Conservation (phyloP, 148 eudicot species). For the Pouteria glomerata region DNA sequence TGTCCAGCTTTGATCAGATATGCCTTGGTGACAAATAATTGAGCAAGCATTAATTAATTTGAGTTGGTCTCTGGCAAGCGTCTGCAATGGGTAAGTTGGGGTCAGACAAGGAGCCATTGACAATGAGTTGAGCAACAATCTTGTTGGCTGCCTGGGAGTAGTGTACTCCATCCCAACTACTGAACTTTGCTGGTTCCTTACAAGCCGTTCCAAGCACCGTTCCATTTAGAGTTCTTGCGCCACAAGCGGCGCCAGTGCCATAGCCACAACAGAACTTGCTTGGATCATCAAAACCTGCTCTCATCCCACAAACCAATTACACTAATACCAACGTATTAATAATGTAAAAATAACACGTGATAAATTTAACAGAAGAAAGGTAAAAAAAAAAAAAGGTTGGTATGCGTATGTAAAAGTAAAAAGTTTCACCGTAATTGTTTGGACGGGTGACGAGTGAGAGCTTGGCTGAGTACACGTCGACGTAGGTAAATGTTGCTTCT, state of each 20-base stretch:
- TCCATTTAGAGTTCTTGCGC: slow-evolving; percentile 6
- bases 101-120: slow-evolving; percentile 27
- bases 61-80: too few relatives aligned
- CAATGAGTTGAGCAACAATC: slow-evolving; percentile 19
- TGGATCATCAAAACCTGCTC: slow-evolving; percentile 34
- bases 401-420: too few relatives aligned
- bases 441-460: too few relatives aligned
- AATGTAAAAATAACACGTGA: too few relatives aligned
- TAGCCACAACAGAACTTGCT: slow-evolving; percentile 23
- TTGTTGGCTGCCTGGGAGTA: slow-evolving; percentile 39
- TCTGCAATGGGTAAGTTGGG: slow-evolving; percentile 18
- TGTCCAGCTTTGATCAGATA: too few relatives aligned
- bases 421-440: too few relatives aligned
- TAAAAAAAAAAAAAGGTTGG: too few relatives aligned
- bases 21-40: too few relatives aligned
- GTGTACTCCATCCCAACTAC: slow-evolving; percentile 47
- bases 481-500: slow-evolving; percentile 16
- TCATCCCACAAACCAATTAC: too few relatives aligned
- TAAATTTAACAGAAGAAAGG: too few relatives aligned
- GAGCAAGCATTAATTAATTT: too few relatives aligned
- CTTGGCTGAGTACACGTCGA: slow-evolving; percentile 36
- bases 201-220: slow-evolving; percentile 23
- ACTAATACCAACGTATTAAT: too few relatives aligned
- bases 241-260: slow-evolving; percentile 2
- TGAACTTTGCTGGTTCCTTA: slow-evolving; percentile 20